Evolutionary conservation across 2,329 filamentous ascomycete genomes (phyloP).

Genomic region (Pseudodiploospora longispora): DNA sequence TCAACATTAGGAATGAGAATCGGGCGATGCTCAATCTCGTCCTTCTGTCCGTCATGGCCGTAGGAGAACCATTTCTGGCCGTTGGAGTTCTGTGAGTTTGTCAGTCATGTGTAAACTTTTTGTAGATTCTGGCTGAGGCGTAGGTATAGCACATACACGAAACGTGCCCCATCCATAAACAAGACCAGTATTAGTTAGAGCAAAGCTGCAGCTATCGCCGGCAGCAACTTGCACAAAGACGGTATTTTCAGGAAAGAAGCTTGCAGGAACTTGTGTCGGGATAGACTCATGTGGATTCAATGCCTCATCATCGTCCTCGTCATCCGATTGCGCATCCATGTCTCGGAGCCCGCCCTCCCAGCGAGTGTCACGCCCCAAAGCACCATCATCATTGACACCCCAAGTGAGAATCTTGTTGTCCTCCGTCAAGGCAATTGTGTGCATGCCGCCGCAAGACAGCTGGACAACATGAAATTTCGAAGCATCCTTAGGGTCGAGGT

Average conservation of each 20-base stretch:
- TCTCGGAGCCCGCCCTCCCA: slow-evolving; percentile 51
- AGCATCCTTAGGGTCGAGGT: slow-evolving; percentile 11
- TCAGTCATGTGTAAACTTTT: neutral
- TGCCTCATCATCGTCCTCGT: slow-evolving; percentile 35
- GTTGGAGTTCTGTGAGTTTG: slow-evolving; percentile 19
- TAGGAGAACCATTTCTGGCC: slow-evolving; percentile 44
- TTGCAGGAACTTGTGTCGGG: slow-evolving; percentile 48
- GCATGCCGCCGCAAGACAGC: slow-evolving; percentile 68
- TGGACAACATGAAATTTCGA: slow-evolving; percentile 42
- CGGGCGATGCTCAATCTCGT: slow-evolving; percentile 37
- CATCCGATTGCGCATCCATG: slow-evolving; percentile 31
- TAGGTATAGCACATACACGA: slow-evolving; percentile 35
- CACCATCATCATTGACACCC: slow-evolving; percentile 75
- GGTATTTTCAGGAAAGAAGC: slow-evolving; percentile 47
- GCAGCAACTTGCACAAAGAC: slow-evolving; percentile 51
- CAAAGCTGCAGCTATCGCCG: slow-evolving; percentile 62
- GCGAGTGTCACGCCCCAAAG: slow-evolving; percentile 60
- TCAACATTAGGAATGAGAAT: slow-evolving; percentile 44
- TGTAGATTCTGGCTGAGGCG: neutral
- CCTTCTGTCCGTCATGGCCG: slow-evolving; percentile 22
- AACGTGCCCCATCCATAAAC: slow-evolving; percentile 75
- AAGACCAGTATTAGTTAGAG: slow-evolving; percentile 58
- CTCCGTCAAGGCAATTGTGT: slow-evolving; percentile 61
- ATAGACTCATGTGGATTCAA: slow-evolving; percentile 61
- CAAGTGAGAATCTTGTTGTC: slow-evolving; percentile 72